These are phyloP conservation scores for Scytalidium sp. DNA, from an alignment of 2,329 filamentous ascomycete species.

Conservation along the genomic window DNA sequence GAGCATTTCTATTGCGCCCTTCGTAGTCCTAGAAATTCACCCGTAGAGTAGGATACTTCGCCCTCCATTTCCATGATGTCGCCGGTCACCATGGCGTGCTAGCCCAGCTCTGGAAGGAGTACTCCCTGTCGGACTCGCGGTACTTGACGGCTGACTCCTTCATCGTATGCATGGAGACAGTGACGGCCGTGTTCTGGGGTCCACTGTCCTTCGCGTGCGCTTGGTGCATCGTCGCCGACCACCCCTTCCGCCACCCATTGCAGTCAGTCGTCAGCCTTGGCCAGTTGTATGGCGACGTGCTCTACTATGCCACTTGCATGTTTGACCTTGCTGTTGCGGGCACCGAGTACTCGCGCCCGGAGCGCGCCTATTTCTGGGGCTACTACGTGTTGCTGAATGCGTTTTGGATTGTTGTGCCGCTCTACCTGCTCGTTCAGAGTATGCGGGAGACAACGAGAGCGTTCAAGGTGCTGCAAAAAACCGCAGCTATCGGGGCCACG, in stretches of 20 bases:
- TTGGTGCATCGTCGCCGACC: conserved; percentile 36
- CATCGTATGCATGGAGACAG: conserved; percentile 45
- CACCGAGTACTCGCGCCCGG: conserved; percentile 50
- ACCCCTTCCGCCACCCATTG: conserved; percentile 41
- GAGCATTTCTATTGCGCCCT: conserved; percentile 33
- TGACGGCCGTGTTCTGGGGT: conserved; percentile 50
- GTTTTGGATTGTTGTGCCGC: conserved; percentile 57
- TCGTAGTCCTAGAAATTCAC: conserved; percentile 21
- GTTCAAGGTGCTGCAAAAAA: no score
- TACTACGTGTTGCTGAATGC: conserved; percentile 58
- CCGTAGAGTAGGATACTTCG: no score
- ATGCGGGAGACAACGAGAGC: no score
- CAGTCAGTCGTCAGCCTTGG: conserved; percentile 29
- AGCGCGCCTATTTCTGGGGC: conserved; percentile 56
- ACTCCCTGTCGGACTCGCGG: conserved; percentile 49
- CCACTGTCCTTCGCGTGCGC: conserved; percentile 49
- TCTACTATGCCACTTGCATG: conserved; percentile 57
- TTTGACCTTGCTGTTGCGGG: conserved; percentile 41
- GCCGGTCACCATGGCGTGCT: conserved; percentile 51
- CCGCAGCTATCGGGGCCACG: no score
- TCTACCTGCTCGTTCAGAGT: no score
- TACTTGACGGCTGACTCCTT: conserved; percentile 48
- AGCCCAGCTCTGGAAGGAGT: conserved; percentile 53
- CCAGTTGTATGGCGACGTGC: conserved; percentile 44
- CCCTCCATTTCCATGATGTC: no score